A percentile compares a stretch with the other conserved stretches of the same genome.
Evolutionary conservation across 1,139 yeast genomes (phyloP).

Genomic region (Blastobotrys buckinghamii): DNA sequence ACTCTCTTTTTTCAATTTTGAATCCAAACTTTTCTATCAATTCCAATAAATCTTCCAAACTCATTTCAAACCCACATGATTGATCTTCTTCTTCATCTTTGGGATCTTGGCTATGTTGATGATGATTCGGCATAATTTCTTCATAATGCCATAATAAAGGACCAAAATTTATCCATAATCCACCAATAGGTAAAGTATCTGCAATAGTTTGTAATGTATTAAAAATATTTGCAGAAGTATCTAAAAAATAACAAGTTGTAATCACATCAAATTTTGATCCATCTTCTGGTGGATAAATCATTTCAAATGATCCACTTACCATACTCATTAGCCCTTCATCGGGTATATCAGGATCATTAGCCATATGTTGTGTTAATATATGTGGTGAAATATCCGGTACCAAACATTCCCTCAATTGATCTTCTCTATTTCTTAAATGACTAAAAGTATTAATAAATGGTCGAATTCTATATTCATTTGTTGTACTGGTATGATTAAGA

Average conservation of each 20-base stretch:
- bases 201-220: slow-evolving; percentile 59
- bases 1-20: slow-evolving; percentile 41
- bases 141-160: slow-evolving; percentile 87
- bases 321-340: slow-evolving; percentile 57
- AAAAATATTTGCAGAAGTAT: slow-evolving; percentile 68
- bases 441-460: slow-evolving; percentile 76
- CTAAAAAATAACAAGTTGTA: slow-evolving; percentile 71
- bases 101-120: slow-evolving; percentile 19
- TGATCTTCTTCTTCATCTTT: slow-evolving; percentile 27
- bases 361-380: slow-evolving; percentile 23
- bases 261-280: slow-evolving; percentile 42
- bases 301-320: slow-evolving; percentile 75
- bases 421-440: slow-evolving; percentile 46
- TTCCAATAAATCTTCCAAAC: slow-evolving; percentile 51
- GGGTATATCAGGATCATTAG: slow-evolving; percentile 39
- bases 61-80: slow-evolving; percentile 55
- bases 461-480: slow-evolving; percentile 55
- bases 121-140: slow-evolving; percentile 37
- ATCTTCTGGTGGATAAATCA: slow-evolving; percentile 56
- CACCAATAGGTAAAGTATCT: slow-evolving; percentile 48
- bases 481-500: slow-evolving; percentile 47
- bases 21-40: slow-evolving; percentile 52
- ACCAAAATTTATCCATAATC: slow-evolving; percentile 79
- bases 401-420: slow-evolving; percentile 48
- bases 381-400: slow-evolving; percentile 39